Conservation (phyloP, 768 basidiomycete species). For the Auricularia sp. region DNA sequence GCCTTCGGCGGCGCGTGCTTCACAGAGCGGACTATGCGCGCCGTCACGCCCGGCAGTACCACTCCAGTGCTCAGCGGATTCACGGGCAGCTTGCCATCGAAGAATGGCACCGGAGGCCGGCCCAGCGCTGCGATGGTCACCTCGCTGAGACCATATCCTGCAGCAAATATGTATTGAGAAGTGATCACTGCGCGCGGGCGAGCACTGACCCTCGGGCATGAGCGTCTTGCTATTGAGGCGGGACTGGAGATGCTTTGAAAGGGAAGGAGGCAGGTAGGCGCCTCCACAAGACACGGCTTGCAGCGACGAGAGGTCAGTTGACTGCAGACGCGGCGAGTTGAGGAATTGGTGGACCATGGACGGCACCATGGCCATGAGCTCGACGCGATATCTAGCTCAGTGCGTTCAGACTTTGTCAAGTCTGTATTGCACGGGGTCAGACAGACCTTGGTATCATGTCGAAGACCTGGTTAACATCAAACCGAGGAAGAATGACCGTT, state of each 20-base stretch:
- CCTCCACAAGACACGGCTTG: slow-evolving; percentile 41
- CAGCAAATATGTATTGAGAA: not conserved
- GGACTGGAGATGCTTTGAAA: slow-evolving; percentile 33
- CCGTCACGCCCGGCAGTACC: slow-evolving; percentile 55
- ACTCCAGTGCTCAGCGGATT: slow-evolving; percentile 31
- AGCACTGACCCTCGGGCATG: slow-evolving; percentile 37
- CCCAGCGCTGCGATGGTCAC: not conserved
- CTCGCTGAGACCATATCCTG: not conserved
- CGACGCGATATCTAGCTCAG: slow-evolving; percentile 42
- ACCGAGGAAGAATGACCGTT: slow-evolving; percentile 45
- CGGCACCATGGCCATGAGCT: slow-evolving; percentile 44
- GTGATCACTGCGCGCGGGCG: not conserved
- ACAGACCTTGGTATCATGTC: slow-evolving; percentile 49
- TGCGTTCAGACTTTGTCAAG: slow-evolving; percentile 1
- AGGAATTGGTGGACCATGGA: slow-evolving; percentile 58
- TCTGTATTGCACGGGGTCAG: slow-evolving; percentile 5
- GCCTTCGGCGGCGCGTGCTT: not conserved
- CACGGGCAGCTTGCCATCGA: not conserved
- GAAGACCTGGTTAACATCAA: slow-evolving; percentile 46
- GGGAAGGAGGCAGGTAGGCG: slow-evolving; percentile 53
- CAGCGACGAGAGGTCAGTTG: slow-evolving; percentile 46
- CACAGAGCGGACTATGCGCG: slow-evolving; percentile 35
- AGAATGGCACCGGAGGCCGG: not conserved
- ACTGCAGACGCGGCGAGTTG: slow-evolving; percentile 36
- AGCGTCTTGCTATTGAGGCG: slow-evolving; percentile 27